Percentiles rank a stretch among this genome's conserved stretches.
phyloP scores from a whole-genome alignment of 2,329 filamentous ascomycete genomes.

The Trichoderma gracile region DNA sequence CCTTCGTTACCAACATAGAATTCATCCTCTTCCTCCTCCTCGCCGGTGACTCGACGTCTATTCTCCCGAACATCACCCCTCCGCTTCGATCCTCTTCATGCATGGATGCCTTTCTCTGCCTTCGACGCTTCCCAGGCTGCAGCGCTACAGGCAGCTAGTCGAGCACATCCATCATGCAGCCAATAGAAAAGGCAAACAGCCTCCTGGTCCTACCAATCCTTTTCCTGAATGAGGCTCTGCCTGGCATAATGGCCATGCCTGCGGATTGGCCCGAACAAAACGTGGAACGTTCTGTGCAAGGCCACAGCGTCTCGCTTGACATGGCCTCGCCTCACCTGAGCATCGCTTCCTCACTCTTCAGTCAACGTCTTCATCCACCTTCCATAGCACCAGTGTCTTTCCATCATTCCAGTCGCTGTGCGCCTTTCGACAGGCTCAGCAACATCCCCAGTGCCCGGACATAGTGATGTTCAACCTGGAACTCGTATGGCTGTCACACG shows the following conservation, averaged over 20 bases:
- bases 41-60: too few relatives aligned
- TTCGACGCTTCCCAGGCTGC: slow-evolving; percentile 6
- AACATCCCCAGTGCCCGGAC: background rate
- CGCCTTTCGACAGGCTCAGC: background rate
- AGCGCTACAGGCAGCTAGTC: slow-evolving; percentile 14
- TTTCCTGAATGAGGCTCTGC: slow-evolving; percentile 20
- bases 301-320: background rate
- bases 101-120: slow-evolving; percentile 21
- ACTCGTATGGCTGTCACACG: slow-evolving; percentile 20
- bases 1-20: too few relatives aligned
- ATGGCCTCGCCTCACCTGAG: background rate
- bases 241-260: slow-evolving; percentile 6
- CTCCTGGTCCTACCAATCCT: slow-evolving; percentile 12
- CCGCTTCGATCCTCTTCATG: slow-evolving; percentile 7
- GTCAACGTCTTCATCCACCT: background rate
- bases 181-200: slow-evolving; percentile 11
- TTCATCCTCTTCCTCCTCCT: too few relatives aligned
- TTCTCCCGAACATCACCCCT: background rate
- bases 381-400: background rate
- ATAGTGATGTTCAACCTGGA: slow-evolving; percentile 23
- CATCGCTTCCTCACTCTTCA: background rate
- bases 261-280: background rate
- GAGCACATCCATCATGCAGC: slow-evolving; percentile 4
- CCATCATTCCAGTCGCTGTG: background rate
- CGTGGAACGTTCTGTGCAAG: slow-evolving; percentile 6